Conservation (phyloP, 2,329 filamentous ascomycete genomes). For the Colletotrichum phormii region DNA sequence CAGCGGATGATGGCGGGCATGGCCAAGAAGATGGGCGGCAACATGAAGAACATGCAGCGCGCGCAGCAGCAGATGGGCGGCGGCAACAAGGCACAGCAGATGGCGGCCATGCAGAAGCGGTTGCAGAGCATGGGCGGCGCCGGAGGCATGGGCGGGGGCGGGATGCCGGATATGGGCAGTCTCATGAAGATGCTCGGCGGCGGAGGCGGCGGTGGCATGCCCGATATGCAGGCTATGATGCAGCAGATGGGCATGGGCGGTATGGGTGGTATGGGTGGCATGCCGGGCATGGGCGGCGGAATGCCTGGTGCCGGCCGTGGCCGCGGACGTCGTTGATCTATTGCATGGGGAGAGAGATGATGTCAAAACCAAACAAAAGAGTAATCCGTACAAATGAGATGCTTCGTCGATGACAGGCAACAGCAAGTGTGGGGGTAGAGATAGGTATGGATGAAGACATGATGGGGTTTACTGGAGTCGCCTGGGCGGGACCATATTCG, state of each 20-base stretch:
- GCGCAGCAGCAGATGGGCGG: slow-evolving; percentile 92
- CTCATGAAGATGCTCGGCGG: slow-evolving; percentile 94
- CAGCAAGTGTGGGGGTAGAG: neutral
- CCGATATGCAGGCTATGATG: slow-evolving; percentile 76
- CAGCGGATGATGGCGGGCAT: slow-evolving; percentile 99
- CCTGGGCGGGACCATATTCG: slow-evolving; percentile 14
- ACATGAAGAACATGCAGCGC: slow-evolving; percentile 97
- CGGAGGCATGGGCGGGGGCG: slow-evolving; percentile 65
- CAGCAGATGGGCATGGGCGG: slow-evolving; percentile 73
- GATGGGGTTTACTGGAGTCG: slow-evolving; percentile 6
- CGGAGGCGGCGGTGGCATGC: slow-evolving; percentile 67
- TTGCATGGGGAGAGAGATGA: neutral
- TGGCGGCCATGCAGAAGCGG: slow-evolving; percentile 97
- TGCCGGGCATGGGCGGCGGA: slow-evolving; percentile 53
- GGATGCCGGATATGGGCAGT: slow-evolving; percentile 64
- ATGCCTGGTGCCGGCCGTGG: slow-evolving; percentile 14
- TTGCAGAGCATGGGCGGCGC: slow-evolving; percentile 91
- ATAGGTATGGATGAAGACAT: slow-evolving; percentile 12
- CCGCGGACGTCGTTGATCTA: slow-evolving; percentile 31
- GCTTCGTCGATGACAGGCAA: neutral
- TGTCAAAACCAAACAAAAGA: neutral
- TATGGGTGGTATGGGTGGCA: slow-evolving; percentile 56
- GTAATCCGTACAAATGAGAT: slow-evolving; percentile 7
- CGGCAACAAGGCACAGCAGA: slow-evolving; percentile 90
- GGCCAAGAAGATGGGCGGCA: slow-evolving; percentile 98